Percentiles rank a stretch among this genome's conserved stretches.
Conservation (phyloP, 2,329 filamentous ascomycete species). For the Zymoseptoria pseudotritici region DNA sequence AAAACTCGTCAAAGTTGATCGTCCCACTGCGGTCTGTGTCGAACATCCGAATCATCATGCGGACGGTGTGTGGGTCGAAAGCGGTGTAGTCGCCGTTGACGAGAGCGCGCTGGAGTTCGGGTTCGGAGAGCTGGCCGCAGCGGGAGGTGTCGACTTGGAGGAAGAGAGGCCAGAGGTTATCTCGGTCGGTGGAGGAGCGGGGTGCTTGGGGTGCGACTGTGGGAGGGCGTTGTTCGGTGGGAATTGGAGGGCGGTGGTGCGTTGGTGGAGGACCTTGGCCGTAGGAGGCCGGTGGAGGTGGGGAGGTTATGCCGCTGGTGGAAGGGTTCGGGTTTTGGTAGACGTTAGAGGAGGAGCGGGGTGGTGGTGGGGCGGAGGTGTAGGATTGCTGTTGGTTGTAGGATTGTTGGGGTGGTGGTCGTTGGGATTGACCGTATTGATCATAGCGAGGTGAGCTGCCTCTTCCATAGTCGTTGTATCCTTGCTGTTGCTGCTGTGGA, state of each 20-base stretch:
- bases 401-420: slow-evolving; percentile 3
- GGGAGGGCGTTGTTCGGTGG: slow-evolving; percentile 37
- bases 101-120: slow-evolving; percentile 78
- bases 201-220: slow-evolving; percentile 43
- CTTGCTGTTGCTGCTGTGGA: slow-evolving; percentile 19
- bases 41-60: slow-evolving; percentile 99
- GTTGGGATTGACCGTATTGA: slow-evolving; percentile 23
- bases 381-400: slow-evolving; percentile 10
- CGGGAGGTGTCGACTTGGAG: slow-evolving; percentile 81
- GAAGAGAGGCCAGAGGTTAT: slow-evolving; percentile 72
- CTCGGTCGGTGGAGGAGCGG: slow-evolving; percentile 58
- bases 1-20: slow-evolving; percentile 94
- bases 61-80: slow-evolving; percentile 88
- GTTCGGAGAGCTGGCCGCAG: slow-evolving; percentile 74
- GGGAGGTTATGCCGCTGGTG: slow-evolving; percentile 14
- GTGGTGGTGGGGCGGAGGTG: slow-evolving; percentile 11
- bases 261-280: slow-evolving; percentile 48
- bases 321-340: slow-evolving; percentile 3
- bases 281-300: slow-evolving; percentile 43
- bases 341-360: slow-evolving; percentile 11
- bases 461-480: slow-evolving; percentile 26
- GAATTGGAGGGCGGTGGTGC: slow-evolving; percentile 54
- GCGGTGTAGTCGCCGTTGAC: slow-evolving; percentile 95
- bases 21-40: slow-evolving; percentile 82
- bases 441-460: slow-evolving; percentile 29